These are phyloP conservation scores for Stephania japonica DNA, from an alignment of 164 flowering plant genomes.

Conservation along the genomic window DNA sequence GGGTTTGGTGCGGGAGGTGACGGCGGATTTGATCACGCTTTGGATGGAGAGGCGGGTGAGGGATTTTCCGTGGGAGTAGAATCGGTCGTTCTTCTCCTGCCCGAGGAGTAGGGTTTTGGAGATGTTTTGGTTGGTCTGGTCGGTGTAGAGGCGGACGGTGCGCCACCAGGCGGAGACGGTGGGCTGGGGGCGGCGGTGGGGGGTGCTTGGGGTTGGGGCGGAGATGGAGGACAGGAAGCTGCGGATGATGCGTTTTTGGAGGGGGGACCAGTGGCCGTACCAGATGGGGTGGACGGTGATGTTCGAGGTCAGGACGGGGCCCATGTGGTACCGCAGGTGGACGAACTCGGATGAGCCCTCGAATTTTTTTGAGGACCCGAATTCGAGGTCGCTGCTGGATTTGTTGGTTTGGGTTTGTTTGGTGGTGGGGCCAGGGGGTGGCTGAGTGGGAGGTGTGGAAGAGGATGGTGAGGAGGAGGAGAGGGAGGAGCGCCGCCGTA, in stretches of 20 bases:
- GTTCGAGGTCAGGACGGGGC: constrained; percentile 65
- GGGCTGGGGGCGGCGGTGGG: constrained; percentile 23
- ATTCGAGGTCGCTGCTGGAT: constrained; percentile 18
- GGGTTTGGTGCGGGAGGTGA: constrained; percentile 56
- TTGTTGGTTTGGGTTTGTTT: constrained; percentile 5
- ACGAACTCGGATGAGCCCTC: constrained; percentile 75
- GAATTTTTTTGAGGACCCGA: constrained; percentile 43
- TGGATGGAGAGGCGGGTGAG: constrained; percentile 81
- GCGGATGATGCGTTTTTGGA: constrained; percentile 61
- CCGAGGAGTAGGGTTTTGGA: constrained; percentile 49
- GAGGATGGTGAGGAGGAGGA: not conserved
- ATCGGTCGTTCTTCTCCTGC: constrained; percentile 74
- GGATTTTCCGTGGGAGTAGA: constrained; percentile 76
- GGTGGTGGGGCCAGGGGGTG: constrained; percentile 50
- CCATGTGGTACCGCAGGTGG: constrained; percentile 69
- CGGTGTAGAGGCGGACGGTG: constrained; percentile 73
- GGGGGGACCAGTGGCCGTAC: constrained; percentile 58
- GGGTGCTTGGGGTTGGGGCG: constrained; percentile 28
- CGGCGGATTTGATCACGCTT: constrained; percentile 65
- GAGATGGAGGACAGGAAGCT: constrained; percentile 69
- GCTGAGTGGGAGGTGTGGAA: constrained; percentile 23
- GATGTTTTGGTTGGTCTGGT: constrained; percentile 82
- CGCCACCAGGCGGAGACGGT: constrained; percentile 88
- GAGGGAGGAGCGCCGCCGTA: not conserved
- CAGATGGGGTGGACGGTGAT: constrained; percentile 70